Evolutionary conservation across 2,329 filamentous ascomycete species (phyloP), one percentile per base, ranked within the genome.

Genomic region (Monascus ruber): DNA sequence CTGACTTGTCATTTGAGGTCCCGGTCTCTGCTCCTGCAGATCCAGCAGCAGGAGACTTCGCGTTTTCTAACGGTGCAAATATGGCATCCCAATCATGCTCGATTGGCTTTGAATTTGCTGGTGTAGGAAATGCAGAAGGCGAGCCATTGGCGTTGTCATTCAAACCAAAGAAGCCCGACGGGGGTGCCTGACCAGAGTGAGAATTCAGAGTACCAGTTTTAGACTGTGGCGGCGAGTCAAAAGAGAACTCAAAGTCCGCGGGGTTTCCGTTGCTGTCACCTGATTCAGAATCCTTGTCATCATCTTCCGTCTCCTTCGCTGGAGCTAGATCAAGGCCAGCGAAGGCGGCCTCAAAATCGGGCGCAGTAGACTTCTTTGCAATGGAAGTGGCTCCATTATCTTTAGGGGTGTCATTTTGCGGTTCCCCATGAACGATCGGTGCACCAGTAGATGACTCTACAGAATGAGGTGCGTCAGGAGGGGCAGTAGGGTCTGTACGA

Each of bases 71-170:
- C 25, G 81, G 81, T 1, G 85, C 83, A 64, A 96, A 96, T 40
- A 96, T 85, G 31, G 86, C 83, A 54, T 96, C 89, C 91, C 91
- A 96, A 59, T 96, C 89, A 50, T 93, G 83, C 28, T 66, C 61
- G 1, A 62, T 56, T 24, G 60, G 56, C 43, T 64, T 62, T 33
- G 62, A 48, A 34, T 59, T 56, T 35, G 60, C 55, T 42, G 65
- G 57, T 34, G 60, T 55, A 39, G 68, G 57, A 39, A 64, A 47
- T 33, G 60, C 40, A n/a, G 60, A 47, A 5, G 35, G 59, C 55
- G 17, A 65, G 17, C 51, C 45, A 24, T 47, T 41, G 10, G 46
- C 46, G 35, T 55, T 54, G 37, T 53, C 51, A 40, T 65, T 54
- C 42, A 64, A 63, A 36, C 46, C 55, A 45, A 63, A 64, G 42